phyloP scores from a whole-genome alignment of 495 filamentous ascomycete genomes.

The Jackrogersella minutella region DNA sequence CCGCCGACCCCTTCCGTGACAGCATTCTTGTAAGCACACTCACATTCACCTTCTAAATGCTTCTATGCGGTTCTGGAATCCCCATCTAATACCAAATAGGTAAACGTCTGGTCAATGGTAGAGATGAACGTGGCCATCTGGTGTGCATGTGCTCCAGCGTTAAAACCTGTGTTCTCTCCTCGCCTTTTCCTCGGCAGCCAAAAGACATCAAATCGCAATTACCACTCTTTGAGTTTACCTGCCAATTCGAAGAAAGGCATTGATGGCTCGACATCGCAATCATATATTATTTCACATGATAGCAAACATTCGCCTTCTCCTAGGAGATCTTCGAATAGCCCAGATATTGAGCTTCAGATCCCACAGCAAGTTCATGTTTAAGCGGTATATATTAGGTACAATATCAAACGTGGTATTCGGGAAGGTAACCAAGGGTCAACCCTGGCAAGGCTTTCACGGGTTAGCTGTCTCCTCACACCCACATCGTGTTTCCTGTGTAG shows the following conservation, averaged over 20 bases:
- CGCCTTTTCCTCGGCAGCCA: constrained; percentile 26
- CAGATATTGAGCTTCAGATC: constrained; percentile 26
- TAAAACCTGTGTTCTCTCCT: constrained; percentile 38
- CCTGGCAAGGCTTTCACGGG: background rate
- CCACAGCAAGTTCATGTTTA: constrained; percentile 7
- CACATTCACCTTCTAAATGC: background rate
- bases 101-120: constrained; percentile 58
- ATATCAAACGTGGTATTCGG: background rate
- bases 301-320: constrained; percentile 12
- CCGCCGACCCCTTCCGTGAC: constrained; percentile 49
- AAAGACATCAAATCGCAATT: constrained; percentile 26
- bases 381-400: background rate
- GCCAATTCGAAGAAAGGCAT: constrained; percentile 2
- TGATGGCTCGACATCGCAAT: constrained; percentile 30
- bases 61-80: background rate
- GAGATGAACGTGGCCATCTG: constrained; percentile 48
- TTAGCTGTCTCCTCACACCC: background rate
- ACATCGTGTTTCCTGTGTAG: no score
- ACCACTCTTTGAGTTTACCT: constrained; percentile 4
- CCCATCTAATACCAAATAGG: constrained; percentile 15
- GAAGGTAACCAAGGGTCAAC: background rate
- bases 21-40: constrained; percentile 40
- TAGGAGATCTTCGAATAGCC: constrained; percentile 1
- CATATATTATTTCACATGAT: constrained; percentile 12
- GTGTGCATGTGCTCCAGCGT: constrained; percentile 45